These are phyloP conservation scores for Cladosporium austrohemisphaericum DNA, from an alignment of 2,329 filamentous ascomycete genomes.

Conservation along the genomic window DNA sequence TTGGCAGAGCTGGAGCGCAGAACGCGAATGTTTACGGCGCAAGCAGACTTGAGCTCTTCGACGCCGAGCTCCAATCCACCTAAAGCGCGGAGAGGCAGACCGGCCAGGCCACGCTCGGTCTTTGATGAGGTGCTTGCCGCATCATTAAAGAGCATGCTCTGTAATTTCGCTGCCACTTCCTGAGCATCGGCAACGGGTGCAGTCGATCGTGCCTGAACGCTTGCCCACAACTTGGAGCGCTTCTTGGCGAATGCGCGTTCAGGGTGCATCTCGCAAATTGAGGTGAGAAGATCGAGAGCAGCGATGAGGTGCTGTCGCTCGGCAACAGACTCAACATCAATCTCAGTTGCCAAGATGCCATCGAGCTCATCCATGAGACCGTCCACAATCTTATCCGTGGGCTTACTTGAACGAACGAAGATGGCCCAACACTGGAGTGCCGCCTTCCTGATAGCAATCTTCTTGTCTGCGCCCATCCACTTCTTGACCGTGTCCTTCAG, in stretches of 20 bases:
- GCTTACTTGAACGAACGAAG: conserved; percentile 67
- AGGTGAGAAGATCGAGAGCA: conserved; percentile 64
- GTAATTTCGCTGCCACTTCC: conserved; percentile 67
- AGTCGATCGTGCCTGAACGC: conserved; percentile 61
- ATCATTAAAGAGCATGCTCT: conserved; percentile 75
- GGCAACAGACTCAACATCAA: conserved; percentile 49
- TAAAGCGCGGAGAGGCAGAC: conserved; percentile 63
- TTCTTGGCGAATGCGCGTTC: conserved; percentile 58
- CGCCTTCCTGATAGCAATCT: conserved; percentile 65
- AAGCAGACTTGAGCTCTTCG: conserved; percentile 59
- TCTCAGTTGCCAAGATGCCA: conserved; percentile 50
- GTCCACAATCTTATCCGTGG: conserved; percentile 64
- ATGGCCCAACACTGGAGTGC: conserved; percentile 78
- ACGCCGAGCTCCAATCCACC: conserved; percentile 65
- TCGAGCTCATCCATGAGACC: conserved; percentile 52
- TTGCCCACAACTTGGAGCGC: conserved; percentile 65
- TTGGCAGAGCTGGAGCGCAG: conserved; percentile 59
- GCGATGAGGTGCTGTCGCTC: conserved; percentile 73
- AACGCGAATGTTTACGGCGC: conserved; percentile 54
- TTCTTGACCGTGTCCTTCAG: conserved; percentile 61
- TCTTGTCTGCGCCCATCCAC: conserved; percentile 74
- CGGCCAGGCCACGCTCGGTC: conserved; percentile 46
- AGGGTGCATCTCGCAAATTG: conserved; percentile 65
- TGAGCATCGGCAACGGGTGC: conserved; percentile 71
- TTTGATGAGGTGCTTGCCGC: conserved; percentile 62